Base-by-base conservation (phyloP, 352 stramenopile species). In the Globisporangium perplexum region DNA sequence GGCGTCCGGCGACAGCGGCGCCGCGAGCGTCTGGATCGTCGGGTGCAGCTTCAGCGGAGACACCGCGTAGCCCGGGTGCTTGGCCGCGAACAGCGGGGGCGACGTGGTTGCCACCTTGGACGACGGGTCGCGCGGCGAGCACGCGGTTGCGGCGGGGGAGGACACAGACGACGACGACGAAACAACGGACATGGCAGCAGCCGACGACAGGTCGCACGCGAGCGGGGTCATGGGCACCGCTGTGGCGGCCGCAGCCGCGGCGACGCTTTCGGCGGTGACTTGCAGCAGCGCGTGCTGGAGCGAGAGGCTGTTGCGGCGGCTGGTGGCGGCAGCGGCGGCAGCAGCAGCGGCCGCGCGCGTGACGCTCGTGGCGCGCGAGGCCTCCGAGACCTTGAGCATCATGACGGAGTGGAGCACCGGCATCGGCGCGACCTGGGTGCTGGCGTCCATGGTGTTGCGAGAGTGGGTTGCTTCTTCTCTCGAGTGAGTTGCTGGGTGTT, bases 51-150 rank as follows among this genome's bases (percentile, higher is more conserved):
- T 52, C n/a, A 58, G 18, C 15, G 52, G 46, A 17, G 44, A 47
- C 7, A 48, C 46, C 14, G 52, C 38, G 14, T 51, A 45, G 36
- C 20, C 33, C 14, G 35, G 47, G 20, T 36, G 35, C 50, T 63
- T 52, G 48, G 50, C 30, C 14, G 45, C 41, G 43, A 58, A 57
- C 26, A 52, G 42, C 7, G 49, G 57, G 17, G 49, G 36, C 3
- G 47, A 55, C 47, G 48, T 26, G 20, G 54, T 36, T 8, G 57
- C 44, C 10, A 86, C 57, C 50, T 88, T 88, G 26, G 71, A 55
- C 0, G 70, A 56, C 22, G 77, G 77, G 39, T 86, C 74, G 12
- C 77, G 74, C 5, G 77, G 77, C 0, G 77, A 88, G 36, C 78
- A 76, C 30, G 58, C 74, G 7, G 39, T 45, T 43, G 66, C 60